phyloP scores from a whole-genome alignment of 78 protist genomes.

The Polysphondylium violaceum region DNA sequence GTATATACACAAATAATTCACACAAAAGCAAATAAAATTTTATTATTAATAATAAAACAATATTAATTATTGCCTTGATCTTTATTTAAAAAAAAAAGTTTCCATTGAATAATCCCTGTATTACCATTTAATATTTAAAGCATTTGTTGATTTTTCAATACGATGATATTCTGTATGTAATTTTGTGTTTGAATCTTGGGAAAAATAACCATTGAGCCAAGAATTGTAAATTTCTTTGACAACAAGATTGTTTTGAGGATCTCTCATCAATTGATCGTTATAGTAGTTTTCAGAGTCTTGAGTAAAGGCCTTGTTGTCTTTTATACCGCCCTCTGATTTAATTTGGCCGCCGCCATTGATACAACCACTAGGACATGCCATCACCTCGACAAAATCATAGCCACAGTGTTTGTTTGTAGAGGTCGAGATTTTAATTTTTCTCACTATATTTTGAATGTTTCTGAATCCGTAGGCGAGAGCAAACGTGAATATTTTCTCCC shows the following conservation, averaged over 20 bases:
- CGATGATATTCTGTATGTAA: slow-evolving; percentile 83
- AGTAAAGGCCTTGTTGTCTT: slow-evolving; percentile 40
- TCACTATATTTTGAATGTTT: slow-evolving; percentile 96
- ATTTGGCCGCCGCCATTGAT: slow-evolving; percentile 87
- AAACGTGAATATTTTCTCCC: slow-evolving; percentile 70
- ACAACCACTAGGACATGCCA: slow-evolving; percentile 87
- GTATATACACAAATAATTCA: no score
- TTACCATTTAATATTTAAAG: slow-evolving; percentile 81
- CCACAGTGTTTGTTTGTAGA: background rate
- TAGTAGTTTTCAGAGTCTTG: slow-evolving; percentile 40
- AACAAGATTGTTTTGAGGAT: slow-evolving; percentile 13
- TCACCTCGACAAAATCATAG: slow-evolving; percentile 77
- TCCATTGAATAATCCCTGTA: background rate
- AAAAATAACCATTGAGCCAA: slow-evolving; percentile 78
- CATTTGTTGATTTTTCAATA: slow-evolving; percentile 70
- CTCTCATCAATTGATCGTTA: background rate
- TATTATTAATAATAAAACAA: no score
- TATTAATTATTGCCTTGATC: no score
- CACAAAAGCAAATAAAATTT: no score
- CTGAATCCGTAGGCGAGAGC: slow-evolving; percentile 94
- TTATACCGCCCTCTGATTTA: slow-evolving; percentile 3
- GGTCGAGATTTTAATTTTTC: slow-evolving; percentile 71
- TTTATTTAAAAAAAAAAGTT: no score
- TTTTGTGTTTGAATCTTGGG: slow-evolving; percentile 49
- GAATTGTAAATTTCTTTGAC: slow-evolving; percentile 25